These are phyloP conservation scores for Chimonanthus praecox DNA, from an alignment of 164 flowering plant species.

Conservation along the genomic window DNA sequence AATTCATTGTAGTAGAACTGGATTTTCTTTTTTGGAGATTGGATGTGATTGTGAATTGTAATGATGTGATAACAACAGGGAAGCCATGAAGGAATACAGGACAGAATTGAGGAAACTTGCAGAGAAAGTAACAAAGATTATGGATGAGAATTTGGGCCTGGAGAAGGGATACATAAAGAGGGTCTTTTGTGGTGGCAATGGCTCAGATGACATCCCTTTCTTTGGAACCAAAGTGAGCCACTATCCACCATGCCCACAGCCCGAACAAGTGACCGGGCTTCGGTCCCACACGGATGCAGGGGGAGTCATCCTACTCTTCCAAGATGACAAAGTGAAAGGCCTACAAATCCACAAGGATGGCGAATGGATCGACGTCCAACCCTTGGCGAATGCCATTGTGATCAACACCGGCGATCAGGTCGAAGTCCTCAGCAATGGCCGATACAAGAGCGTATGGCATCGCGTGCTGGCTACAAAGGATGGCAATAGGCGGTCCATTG, in stretches of 20 bases:
- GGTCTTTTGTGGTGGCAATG: constrained; percentile 46
- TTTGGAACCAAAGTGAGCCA: constrained; percentile 95
- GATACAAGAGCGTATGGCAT: constrained; percentile 90
- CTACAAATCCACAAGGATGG: constrained; percentile 81
- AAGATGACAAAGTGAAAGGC: constrained; percentile 72
- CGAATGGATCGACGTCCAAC: constrained; percentile 81
- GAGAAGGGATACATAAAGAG: constrained; percentile 67
- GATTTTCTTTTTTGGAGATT: background rate
- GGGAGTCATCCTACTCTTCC: constrained; percentile 84
- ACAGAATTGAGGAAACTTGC: constrained; percentile 67
- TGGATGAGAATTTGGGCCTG: constrained; percentile 80
- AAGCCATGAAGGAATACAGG: constrained; percentile 79
- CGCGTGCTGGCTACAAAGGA: constrained; percentile 40
- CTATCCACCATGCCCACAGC: constrained; percentile 82
- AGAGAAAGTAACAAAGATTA: constrained; percentile 62
- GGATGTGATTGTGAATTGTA: background rate
- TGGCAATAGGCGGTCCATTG: constrained; percentile 78
- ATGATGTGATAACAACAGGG: constrained; percentile 35
- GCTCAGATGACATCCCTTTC: constrained; percentile 36
- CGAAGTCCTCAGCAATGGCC: constrained; percentile 87
- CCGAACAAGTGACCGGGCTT: constrained; percentile 67
- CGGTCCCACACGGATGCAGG: constrained; percentile 97
- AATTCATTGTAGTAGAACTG: background rate
- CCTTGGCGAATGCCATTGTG: constrained; percentile 66
- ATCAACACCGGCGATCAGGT: constrained; percentile 93